phyloP scores from a whole-genome alignment of 345 rosid species.

The Eucalyptus pauciflora region DNA sequence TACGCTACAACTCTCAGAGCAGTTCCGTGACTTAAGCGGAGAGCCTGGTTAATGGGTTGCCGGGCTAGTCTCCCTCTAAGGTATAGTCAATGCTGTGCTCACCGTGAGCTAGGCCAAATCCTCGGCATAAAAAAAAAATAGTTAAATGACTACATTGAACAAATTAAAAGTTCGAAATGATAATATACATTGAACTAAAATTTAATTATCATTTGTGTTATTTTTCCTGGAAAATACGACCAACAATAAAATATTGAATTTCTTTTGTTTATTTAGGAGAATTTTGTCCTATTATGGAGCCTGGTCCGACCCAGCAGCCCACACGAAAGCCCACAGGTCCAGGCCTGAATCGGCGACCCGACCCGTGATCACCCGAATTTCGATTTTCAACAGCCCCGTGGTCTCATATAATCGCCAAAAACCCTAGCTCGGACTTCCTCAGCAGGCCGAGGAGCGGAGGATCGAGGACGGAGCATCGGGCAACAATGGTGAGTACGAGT shows the following conservation, averaged over 20 bases:
- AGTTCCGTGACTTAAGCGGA: too few species aligned
- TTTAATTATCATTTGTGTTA: not conserved
- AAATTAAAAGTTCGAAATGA: fast-evolving
- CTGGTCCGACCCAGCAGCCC: not conserved
- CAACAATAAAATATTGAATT: not conserved
- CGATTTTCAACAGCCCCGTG: not conserved
- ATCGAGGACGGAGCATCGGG: not conserved
- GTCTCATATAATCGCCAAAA: not conserved
- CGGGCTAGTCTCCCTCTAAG: too few species aligned
- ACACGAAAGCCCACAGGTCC: not conserved
- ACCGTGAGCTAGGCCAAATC: too few species aligned
- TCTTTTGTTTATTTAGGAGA: not conserved
- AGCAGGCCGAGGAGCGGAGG: not conserved
- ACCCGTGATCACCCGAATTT: not conserved
- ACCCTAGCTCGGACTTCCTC: not conserved
- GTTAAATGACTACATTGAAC: fast-evolving
- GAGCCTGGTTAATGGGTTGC: too few species aligned
- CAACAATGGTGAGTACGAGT: not conserved
- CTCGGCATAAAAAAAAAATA: too few species aligned
- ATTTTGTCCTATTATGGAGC: not conserved
- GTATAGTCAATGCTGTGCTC: too few species aligned
- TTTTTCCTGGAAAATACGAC: not conserved
- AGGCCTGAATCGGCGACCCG: not conserved
- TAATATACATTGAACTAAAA: fast-evolving
- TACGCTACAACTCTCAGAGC: too few species aligned